Percentiles rank a stretch among this genome's conserved stretches.
Conservation (phyloP, 2,329 filamentous ascomycete genomes). For the Cyclaneusma minus region DNA sequence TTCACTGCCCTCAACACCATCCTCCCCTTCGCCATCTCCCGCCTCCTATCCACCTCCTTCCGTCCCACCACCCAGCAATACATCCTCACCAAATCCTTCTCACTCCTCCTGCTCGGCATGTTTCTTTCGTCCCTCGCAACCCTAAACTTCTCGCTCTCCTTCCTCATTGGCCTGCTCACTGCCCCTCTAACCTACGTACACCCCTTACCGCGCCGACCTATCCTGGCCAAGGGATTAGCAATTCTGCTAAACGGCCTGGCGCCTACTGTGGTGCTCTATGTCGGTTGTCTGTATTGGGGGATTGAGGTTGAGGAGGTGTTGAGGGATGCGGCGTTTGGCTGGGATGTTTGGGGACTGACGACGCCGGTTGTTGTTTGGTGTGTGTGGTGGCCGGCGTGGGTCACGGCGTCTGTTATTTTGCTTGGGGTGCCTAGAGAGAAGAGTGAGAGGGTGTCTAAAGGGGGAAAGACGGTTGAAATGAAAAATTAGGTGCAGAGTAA, state of each 20-base stretch:
- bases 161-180: conserved; percentile 68
- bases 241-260: conserved; percentile 42
- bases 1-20: conserved; percentile 39
- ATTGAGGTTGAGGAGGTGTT: conserved; percentile 41
- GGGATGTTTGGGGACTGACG: conserved; percentile 81
- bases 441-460: conserved; percentile 1
- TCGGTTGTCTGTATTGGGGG: conserved; percentile 29
- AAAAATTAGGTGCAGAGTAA: conserved; percentile 1
- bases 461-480: conserved; percentile 1
- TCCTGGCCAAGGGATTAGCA: conserved; percentile 26
- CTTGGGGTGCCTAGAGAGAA: conserved; percentile 22
- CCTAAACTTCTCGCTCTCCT: conserved; percentile 83
- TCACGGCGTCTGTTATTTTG: conserved; percentile 44
- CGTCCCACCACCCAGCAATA: conserved; percentile 52
- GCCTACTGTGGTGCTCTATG: conserved; percentile 39
- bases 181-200: conserved; percentile 64
- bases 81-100: conserved; percentile 75
- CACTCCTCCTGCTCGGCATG: conserved; percentile 81
- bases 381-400: conserved; percentile 90
- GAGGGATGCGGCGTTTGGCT: conserved; percentile 64
- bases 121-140: conserved; percentile 86
- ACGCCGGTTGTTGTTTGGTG: conserved; percentile 85
- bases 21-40: conserved; percentile 41
- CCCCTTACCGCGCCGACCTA: conserved; percentile 26
- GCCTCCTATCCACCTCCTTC: conserved; percentile 33